Evolutionary conservation across 129 eudicot species (phyloP).

Genomic region (Flaveria trinervia): DNA sequence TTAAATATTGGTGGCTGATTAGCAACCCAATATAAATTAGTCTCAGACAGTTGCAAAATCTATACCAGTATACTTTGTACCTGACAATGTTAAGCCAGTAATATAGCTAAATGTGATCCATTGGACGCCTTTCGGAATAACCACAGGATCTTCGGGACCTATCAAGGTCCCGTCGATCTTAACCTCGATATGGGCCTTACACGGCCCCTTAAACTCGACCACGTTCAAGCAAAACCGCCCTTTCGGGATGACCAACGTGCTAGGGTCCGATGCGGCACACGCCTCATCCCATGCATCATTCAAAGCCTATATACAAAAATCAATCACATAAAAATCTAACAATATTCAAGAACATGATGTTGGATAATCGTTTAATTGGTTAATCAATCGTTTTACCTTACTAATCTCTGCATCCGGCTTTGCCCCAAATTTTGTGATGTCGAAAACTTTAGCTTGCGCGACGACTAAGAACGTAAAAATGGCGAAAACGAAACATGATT

Average conservation of each 20-base stretch:
- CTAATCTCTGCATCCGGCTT: conserved; percentile 37
- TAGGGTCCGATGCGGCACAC: conserved; percentile 25
- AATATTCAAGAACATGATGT: too few species aligned
- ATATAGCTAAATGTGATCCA: conserved; percentile 57
- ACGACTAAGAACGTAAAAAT: conserved; percentile 3
- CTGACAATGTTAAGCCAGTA: conserved; percentile 41
- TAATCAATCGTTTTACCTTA: conserved; percentile 2
- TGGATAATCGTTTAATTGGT: not conserved
- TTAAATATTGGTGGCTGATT: too few species aligned
- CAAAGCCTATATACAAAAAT: conserved; percentile 20
- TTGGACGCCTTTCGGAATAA: conserved; percentile 42
- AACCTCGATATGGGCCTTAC: conserved; percentile 38
- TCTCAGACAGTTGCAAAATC: too few species aligned
- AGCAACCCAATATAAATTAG: too few species aligned
- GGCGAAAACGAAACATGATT: conserved; percentile 2
- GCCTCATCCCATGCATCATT: conserved; percentile 36
- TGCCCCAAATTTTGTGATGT: conserved; percentile 34
- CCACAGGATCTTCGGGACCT: conserved; percentile 36
- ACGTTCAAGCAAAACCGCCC: conserved; percentile 37
- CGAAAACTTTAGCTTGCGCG: conserved; percentile 26
- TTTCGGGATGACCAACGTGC: conserved; percentile 29
- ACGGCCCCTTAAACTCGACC: conserved; percentile 43
- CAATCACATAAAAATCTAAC: not conserved
- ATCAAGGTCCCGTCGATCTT: conserved; percentile 32
- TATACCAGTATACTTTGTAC: conserved; percentile 9